Conservation (phyloP, 257 asterid genomes). For the Fraxinus quadrangulata region DNA sequence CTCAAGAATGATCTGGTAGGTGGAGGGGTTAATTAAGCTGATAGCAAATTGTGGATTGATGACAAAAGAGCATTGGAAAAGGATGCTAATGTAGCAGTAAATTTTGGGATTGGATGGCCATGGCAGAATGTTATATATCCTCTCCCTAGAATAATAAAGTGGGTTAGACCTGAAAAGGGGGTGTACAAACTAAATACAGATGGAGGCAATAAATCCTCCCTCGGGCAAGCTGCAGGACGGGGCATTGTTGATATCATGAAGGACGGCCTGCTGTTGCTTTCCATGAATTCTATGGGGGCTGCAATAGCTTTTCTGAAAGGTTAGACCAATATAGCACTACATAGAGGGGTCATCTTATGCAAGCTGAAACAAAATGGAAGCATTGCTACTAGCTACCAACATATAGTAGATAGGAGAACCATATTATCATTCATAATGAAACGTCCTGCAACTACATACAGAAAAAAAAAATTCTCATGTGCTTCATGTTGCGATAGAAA, state of each 20-base stretch:
- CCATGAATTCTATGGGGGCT: neutral
- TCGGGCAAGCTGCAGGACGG: neutral
- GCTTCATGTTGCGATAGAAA: neutral
- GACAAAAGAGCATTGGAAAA: neutral
- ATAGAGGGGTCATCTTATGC: neutral
- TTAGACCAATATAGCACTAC: neutral
- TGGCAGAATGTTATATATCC: neutral
- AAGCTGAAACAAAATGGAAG: neutral
- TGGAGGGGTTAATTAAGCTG: neutral
- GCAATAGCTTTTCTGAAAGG: neutral
- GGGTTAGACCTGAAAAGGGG: neutral
- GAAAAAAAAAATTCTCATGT: neutral
- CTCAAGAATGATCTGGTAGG: neutral
- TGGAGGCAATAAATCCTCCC: neutral
- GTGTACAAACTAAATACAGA: neutral
- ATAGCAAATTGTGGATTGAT: neutral
- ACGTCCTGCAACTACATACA: neutral
- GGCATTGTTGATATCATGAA: too few relatives aligned
- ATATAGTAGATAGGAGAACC: neutral
- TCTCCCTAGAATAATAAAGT: neutral
- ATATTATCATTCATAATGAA: neutral
- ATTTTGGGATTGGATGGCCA: neutral
- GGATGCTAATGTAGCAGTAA: conserved; percentile 1
- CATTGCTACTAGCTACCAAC: neutral
- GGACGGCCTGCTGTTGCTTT: too few relatives aligned